phyloP scores from a whole-genome alignment of 345 rosid species.

The Iberis pinnata region DNA sequence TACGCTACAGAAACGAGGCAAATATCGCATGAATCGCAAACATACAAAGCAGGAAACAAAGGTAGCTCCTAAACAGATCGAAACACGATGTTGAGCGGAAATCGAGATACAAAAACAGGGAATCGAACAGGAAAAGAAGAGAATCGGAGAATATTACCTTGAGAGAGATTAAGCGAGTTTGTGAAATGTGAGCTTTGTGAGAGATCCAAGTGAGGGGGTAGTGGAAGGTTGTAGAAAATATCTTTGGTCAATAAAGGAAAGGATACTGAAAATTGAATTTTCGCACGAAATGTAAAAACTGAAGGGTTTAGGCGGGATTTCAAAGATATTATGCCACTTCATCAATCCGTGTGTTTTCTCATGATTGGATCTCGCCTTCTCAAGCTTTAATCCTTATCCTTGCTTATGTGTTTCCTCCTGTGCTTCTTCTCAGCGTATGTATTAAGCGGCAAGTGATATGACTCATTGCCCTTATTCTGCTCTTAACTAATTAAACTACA shows the following conservation, averaged over 20 bases:
- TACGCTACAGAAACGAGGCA: constrained; percentile 1
- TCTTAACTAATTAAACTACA: too few relatives aligned
- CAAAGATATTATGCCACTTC: constrained; percentile 52
- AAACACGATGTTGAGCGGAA: neutral
- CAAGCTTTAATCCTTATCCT: constrained; percentile 24
- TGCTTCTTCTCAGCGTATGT: too few relatives aligned
- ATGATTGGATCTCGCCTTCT: constrained; percentile 25
- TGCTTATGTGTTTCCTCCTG: constrained; percentile 55
- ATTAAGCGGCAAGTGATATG: too few relatives aligned
- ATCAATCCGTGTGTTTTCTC: constrained; percentile 40
- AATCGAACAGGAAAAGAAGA: neutral
- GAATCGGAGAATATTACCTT: neutral
- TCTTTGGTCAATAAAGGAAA: constrained; percentile 14
- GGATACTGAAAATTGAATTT: constrained; percentile 43
- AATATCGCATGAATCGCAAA: neutral
- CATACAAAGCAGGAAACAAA: constrained; percentile 8
- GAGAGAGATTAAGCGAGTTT: neutral
- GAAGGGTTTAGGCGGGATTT: constrained; percentile 87
- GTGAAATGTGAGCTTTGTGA: too few relatives aligned
- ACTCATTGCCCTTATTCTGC: too few relatives aligned
- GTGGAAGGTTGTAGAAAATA: constrained; percentile 11
- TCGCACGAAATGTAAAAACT: constrained; percentile 48
- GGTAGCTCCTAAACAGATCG: neutral
- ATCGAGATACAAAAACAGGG: neutral
- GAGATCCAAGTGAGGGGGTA: constrained; percentile 3